Evolutionary conservation across 768 basidiomycete genomes (phyloP), one percentile per base, ranked within the genome.

Genomic region (Steccherinum ochraceum): DNA sequence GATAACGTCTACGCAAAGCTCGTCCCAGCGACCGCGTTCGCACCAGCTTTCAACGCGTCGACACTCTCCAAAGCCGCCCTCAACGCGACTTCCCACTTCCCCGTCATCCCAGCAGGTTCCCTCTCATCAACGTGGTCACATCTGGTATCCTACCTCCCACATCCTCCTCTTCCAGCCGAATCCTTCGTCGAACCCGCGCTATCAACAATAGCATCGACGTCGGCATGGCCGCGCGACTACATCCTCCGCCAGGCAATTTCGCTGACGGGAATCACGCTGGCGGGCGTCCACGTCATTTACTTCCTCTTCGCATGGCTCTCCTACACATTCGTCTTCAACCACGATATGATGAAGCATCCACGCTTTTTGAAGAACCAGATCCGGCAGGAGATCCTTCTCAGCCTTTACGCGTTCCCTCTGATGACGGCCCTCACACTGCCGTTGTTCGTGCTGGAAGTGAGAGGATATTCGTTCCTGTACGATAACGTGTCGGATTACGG

Each of bases 341-440:
- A 88, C 61, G 88, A 86, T 19, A 96, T 88, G 92, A 94, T 89
- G 86, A 76, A 78, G 25, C 96, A 99, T 69, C 96, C 96, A 0
- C 80, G 89, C 24, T 99, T 94, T 71, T 73, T 96, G 42, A 86
- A 89, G 63, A 81, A 93, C 62, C 96, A 99, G 66, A 80, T 89
- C 57, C 77, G 70, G 56, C 66, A 75, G 18, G 96, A 99, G 71
- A 98, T 99, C 53, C 69, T 75, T 54, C 68, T 65, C 52, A 89
- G 86, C 53, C 51, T 96, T 46, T 72, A 75, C 41, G 83, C 90
- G 0, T 94, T 95, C 63, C 94, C 93, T 0, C 68, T 64, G 2
- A 94, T 99, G 78, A 86, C 75, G 21, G 56, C 88, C 21, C 67
- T 97, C 46, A 98, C 93, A 0, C 72, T 97, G 12, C 96, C 96